Percentiles rank a stretch among this genome's conserved stretches.
Conservation (phyloP, 371 early-diverging fungal genomes). For the Massospora cicadina region DNA sequence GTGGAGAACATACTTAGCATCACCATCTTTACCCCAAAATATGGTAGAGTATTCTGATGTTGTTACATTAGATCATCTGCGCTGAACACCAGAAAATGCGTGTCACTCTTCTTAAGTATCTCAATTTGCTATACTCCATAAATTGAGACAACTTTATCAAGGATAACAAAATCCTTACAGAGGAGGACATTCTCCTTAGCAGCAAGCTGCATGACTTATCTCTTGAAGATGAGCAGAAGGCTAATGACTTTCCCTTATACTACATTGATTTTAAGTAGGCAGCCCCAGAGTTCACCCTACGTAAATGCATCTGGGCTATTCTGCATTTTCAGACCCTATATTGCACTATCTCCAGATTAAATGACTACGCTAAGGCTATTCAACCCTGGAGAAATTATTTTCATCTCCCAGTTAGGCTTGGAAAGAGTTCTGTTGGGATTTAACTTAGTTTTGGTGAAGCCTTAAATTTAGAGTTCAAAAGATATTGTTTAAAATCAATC, state of each 20-base stretch:
- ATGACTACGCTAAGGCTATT: constrained; percentile 75
- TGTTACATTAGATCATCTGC: constrained; percentile 64
- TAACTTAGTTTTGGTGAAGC: too few species aligned
- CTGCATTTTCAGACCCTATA: constrained; percentile 75
- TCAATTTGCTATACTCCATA: constrained; percentile 62
- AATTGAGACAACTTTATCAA: constrained; percentile 87
- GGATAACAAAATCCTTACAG: constrained; percentile 63
- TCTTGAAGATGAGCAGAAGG: constrained; percentile 10
- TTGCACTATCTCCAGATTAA: constrained; percentile 75
- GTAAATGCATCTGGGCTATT: constrained; percentile 82
- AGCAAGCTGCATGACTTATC: constrained; percentile 3
- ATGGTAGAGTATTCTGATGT: constrained; percentile 69
- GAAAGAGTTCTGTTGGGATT: too few species aligned
- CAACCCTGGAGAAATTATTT: too few species aligned
- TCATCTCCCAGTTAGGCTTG: too few species aligned
- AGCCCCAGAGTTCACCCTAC: constrained; percentile 59
- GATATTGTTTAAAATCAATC: too few species aligned
- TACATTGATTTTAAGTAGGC: constrained; percentile 66
- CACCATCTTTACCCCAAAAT: constrained; percentile 77
- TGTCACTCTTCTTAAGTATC: constrained; percentile 65
- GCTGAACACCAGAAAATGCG: constrained; percentile 65
- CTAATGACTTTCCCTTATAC: constrained; percentile 61
- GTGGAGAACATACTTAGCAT: constrained; percentile 74
- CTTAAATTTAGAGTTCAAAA: too few species aligned
- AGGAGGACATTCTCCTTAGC: constrained; percentile 28